Base-by-base conservation (phyloP, 371 early-diverging fungal genomes). In the Mucor piriformis region DNA sequence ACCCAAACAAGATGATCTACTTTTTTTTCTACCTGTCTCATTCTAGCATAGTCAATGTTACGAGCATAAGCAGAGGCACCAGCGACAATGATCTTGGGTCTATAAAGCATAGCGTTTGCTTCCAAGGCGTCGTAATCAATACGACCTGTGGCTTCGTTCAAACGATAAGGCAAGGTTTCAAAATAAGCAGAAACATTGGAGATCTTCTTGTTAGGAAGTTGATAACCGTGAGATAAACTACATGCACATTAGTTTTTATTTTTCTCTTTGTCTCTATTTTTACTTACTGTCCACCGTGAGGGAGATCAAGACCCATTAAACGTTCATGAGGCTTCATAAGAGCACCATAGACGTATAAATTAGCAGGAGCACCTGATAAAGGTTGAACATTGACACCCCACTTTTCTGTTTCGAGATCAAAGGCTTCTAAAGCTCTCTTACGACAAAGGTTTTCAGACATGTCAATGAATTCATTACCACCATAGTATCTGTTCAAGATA, bases 321-420 rank as follows among this genome's bases (percentile, higher is more conserved):
- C 98, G 90, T n/a, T 98, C 99, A 64, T 97, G 99, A 46, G 98
- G 98, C 76, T 92, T 93, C 81, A 98, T 71, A 40, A 99, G 70
- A 33, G 98, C 99, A 52, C 88, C 86, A 77, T 99, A 99, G 27
- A 97, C 99, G 66, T 96, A 95, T 55, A 99, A 80, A 69, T 99
- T 99, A 29, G 99, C 99, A 32, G 97, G 96, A 12, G 97, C 92
- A 37, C 98, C 90, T 24, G 99, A 99, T 47, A 97, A 84, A 20
- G 98, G 64, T 75, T 99, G 99, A 35, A 99, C 99, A 71, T 99
- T 99, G 53, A 98, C 99, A 63, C 99, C 99, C 99, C 99, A 99
- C 64, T 92, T 84, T 32, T 79, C 83, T n/a, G 82, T 79, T 70
- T 94, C 89, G 46, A 99, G 80, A 49, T 82, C 73, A 74, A 97